These are phyloP conservation scores for Xylaria hypoxylon DNA, from an alignment of 2,329 filamentous ascomycete species.

Conservation along the genomic window DNA sequence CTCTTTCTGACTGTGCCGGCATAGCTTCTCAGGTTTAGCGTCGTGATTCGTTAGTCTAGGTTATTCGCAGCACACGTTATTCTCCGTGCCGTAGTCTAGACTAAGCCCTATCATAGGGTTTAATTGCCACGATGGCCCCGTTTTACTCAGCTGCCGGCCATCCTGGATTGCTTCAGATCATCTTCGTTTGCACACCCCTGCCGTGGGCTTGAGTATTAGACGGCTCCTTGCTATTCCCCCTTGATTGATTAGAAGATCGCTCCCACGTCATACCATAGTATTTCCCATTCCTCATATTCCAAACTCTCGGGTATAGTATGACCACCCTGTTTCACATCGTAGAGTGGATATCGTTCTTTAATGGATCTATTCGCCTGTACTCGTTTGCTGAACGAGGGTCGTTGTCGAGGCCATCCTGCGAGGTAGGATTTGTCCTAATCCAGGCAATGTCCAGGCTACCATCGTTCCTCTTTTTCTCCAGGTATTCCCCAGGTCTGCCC, in stretches of 20 bases:
- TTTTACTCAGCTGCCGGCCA: conserved; percentile 8
- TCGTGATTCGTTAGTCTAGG: background rate
- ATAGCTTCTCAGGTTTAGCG: background rate
- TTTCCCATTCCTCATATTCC: background rate
- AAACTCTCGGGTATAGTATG: background rate
- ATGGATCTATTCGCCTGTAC: background rate
- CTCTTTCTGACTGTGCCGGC: background rate
- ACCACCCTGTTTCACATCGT: conserved; percentile 10
- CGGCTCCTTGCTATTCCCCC: conserved; percentile 15
- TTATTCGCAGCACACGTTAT: conserved; percentile 5
- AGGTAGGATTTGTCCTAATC: conserved; percentile 6
- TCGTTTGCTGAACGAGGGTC: background rate
- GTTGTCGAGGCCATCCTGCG: background rate
- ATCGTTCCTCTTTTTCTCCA: conserved; percentile 17
- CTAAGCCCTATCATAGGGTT: conserved; percentile 35
- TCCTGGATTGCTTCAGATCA: conserved; percentile 1
- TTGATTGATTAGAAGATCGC: background rate
- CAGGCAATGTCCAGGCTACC: background rate
- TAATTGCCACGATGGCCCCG: conserved; percentile 9
- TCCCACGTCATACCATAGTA: conserved; percentile 7
- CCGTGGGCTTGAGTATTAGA: conserved; percentile 5
- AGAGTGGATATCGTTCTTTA: background rate
- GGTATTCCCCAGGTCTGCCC: conserved; percentile 25
- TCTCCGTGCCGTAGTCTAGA: conserved; percentile 1
- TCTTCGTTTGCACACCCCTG: conserved; percentile 18